Percentiles rank a stretch among this genome's conserved stretches.
Evolutionary conservation across 331 rosid genomes (phyloP).

Genomic region (Saraca asoca): DNA sequence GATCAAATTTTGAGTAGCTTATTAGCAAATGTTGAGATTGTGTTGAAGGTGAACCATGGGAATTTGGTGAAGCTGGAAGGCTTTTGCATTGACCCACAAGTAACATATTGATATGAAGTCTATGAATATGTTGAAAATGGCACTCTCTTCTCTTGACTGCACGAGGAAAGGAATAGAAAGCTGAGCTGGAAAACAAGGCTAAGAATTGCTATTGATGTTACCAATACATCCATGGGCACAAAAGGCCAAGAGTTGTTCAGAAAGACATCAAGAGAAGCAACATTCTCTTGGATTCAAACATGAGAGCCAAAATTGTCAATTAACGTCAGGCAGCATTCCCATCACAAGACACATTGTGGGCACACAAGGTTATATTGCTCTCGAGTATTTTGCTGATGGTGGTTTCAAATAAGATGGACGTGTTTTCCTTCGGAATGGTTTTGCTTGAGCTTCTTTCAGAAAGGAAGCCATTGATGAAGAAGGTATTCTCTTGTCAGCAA

Average conservation of each 20-base stretch:
- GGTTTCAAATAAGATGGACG: slow-evolving; percentile 88
- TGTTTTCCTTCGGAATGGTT: slow-evolving; percentile 85
- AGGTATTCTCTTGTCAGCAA: slow-evolving; percentile 59
- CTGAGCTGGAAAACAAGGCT: slow-evolving; percentile 74
- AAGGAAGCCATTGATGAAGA: slow-evolving; percentile 61
- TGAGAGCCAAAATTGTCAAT: slow-evolving; percentile 92
- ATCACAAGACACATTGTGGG: slow-evolving; percentile 97
- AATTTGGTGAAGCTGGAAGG: slow-evolving; percentile 91
- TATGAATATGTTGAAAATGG: slow-evolving; percentile 87
- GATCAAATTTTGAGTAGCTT: background rate
- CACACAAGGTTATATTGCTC: slow-evolving; percentile 98
- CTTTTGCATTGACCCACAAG: slow-evolving; percentile 75
- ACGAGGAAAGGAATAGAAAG: slow-evolving; percentile 42
- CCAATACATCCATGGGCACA: slow-evolving; percentile 94
- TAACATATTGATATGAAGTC: slow-evolving; percentile 70
- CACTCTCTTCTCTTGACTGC: slow-evolving; percentile 75
- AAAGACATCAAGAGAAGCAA: slow-evolving; percentile 93
- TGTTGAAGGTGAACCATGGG: slow-evolving; percentile 90
- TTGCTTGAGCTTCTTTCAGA: slow-evolving; percentile 77
- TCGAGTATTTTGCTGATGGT: slow-evolving; percentile 84
- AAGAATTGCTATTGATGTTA: slow-evolving; percentile 70
- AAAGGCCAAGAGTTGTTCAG: slow-evolving; percentile 89
- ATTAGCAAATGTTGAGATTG: slow-evolving; percentile 2
- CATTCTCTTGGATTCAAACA: slow-evolving; percentile 75
- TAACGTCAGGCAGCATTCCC: slow-evolving; percentile 83